Evolutionary conservation across 2,329 filamentous ascomycete genomes (phyloP).

Genomic region (Pestalotiopsis sp.): DNA sequence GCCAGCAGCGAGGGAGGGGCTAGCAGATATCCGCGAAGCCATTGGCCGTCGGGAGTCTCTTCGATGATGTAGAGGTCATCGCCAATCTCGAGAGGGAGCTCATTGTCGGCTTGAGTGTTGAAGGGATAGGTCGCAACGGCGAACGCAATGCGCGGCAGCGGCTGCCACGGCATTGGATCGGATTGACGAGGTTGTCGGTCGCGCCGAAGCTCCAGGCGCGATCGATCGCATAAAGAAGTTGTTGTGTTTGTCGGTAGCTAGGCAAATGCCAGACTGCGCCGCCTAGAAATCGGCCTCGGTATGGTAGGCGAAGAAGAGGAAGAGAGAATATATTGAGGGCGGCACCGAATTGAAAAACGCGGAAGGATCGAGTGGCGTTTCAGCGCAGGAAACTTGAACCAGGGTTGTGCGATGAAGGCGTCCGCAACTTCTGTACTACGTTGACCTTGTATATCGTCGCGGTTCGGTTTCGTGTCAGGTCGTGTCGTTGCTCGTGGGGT

Average conservation of each 20-base stretch:
- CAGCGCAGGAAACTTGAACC: background rate
- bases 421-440: background rate
- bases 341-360: background rate
- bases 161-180: constrained; percentile 87
- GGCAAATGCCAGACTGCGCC: background rate
- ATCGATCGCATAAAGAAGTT: constrained; percentile 34
- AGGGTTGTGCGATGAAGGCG: background rate
- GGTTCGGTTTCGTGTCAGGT: background rate
- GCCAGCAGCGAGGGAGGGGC: constrained; percentile 91
- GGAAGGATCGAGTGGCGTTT: background rate
- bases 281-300: background rate
- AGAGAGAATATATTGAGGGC: background rate
- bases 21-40: constrained; percentile 94
- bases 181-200: constrained; percentile 22
- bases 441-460: background rate
- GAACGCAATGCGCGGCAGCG: constrained; percentile 95
- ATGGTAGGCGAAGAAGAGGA: background rate
- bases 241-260: constrained; percentile 7
- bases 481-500: background rate
- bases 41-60: constrained; percentile 87
- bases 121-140: constrained; percentile 96
- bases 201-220: constrained; percentile 30
- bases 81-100: constrained; percentile 94
- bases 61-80: constrained; percentile 99
- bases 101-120: constrained; percentile 80